Evolutionary conservation across 2,329 filamentous ascomycete genomes (phyloP), one percentile per base, ranked within the genome.

Genomic region (Graphium sp.): DNA sequence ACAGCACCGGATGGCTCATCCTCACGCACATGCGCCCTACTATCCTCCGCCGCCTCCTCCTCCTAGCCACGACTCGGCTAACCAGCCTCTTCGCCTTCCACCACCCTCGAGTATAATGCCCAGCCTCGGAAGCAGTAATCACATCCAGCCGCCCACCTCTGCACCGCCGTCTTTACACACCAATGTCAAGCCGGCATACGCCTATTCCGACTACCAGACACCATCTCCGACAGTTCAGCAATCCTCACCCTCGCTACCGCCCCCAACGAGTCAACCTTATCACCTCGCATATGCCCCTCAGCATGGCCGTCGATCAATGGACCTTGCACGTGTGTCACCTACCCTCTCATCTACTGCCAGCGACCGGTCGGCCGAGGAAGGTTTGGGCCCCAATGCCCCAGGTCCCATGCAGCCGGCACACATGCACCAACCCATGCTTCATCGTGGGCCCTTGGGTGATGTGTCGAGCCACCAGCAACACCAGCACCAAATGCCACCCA

Each of bases 41-140:
- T 37, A 37, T 31, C 43, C 45, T 33, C 32, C 41, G 6, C 36
- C 40, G 32, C 38, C 41, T 34, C 41, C 26, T 15, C 32, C n/a
- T 26, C 29, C 35, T 13, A 32, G 31, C 15, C 40, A 41, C 30
- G 46, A 47, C 35, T 25, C 38, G 24, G 37, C 39, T 23, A 45
- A 40, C 11, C 41, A 50, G 26, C 28, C 34, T 18, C 30, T 39
- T 15, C 42, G 39, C 27, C 34, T 44, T 5, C 46, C 45, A 27
- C 37, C 45, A 19, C 41, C 44, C 4, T 35, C 39, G 13, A 36
- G 35, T 23, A 30, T 46, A 20, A 31, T 41, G 24, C 35, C 37
- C 10, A 41, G 36, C 27, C 26, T 24, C n/a, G 38, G 38, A 13
- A 37, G 31, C 17, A 31, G 33, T 13, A 35, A 37, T 13, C 24